phyloP scores from a whole-genome alignment of 495 filamentous ascomycete species.

The Aspergillus sclerotiicarbonarius region DNA sequence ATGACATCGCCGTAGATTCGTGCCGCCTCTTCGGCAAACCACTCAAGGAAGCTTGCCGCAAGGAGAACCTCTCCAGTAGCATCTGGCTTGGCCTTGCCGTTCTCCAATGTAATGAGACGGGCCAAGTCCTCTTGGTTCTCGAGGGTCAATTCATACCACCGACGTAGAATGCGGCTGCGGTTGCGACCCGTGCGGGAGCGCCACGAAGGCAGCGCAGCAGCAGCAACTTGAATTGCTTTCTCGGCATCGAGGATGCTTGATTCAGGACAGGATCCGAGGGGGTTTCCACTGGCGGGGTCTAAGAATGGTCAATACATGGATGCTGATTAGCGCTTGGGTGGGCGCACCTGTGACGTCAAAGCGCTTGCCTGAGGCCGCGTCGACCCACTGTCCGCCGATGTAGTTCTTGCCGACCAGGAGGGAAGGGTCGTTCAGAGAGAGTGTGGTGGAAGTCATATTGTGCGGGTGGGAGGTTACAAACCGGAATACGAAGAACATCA shows the following conservation, averaged over 20 bases:
- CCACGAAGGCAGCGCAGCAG: background rate
- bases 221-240: background rate
- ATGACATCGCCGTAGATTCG: slow-evolving; percentile 41
- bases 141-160: slow-evolving; percentile 29
- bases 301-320: background rate
- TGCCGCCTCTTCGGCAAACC: slow-evolving; percentile 52
- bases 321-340: too few relatives aligned
- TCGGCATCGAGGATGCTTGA: background rate
- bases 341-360: background rate
- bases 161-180: slow-evolving; percentile 20
- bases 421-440: background rate
- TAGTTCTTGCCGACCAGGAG: background rate
- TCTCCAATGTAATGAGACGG: slow-evolving; percentile 46
- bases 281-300: background rate
- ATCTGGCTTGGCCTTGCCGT: slow-evolving; percentile 48
- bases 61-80: slow-evolving; percentile 48
- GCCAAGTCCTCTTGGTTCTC: slow-evolving; percentile 46
- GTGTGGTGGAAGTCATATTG: background rate
- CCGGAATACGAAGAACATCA: too few relatives aligned
- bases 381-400: background rate
- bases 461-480: too few relatives aligned
- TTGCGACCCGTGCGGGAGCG: slow-evolving; percentile 6
- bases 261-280: slow-evolving; percentile 1
- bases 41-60: slow-evolving; percentile 47
- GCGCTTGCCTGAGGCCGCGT: background rate